Evolutionary conservation across 2,329 filamentous ascomycete species (phyloP), one percentile per base, ranked within the genome.

Genomic region (Fusarium nurragi): DNA sequence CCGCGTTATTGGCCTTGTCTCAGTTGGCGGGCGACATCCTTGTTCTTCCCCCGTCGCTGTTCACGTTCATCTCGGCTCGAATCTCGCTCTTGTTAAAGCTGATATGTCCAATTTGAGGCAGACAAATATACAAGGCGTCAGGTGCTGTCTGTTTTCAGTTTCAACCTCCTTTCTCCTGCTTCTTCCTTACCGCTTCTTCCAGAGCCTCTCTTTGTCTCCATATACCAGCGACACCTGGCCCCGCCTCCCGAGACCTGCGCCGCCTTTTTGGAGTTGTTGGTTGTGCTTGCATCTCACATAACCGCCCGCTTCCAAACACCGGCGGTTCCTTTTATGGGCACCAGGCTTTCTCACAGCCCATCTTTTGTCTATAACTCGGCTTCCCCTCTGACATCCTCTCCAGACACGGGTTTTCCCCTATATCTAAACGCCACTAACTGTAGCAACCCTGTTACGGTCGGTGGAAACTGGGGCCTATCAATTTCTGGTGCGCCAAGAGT

Each of bases 401-500:
- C 21, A 16, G 25, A 4, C 8, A 30, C 25, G 6, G 4, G 6
- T 23, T 38, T 38, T 64, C 54, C 55, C 59, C 59, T 59, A 64
- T 48, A 40, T 44, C 36, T 32, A 28, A 34, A 46, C 61, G 61
- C 54, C 48, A 49, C 53, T 46, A 46, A 60, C 49, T 23, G 53
- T 51, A 57, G 22, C 38, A 65, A 40, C 64, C 63, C 49, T 66
- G 54, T 41, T 46, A 23, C n/a, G 16, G 11, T 19, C n/a, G n/a
- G n/a, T n/a, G n/a, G n/a, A n/a, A n/a, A n/a, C n/a, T n/a, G n/a
- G n/a, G n/a, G n/a, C n/a, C n/a, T n/a, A 28, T 26, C 41, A 36
- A 28, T 60, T 44, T 54, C 60, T 39, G 48, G 53, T 49, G 55
- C 52, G 67, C 65, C 58, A 71, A 71, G 58, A 56, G 69, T 72